Base-by-base conservation (phyloP, 345 rosid genomes). In the Eucalyptus sp. region DNA sequence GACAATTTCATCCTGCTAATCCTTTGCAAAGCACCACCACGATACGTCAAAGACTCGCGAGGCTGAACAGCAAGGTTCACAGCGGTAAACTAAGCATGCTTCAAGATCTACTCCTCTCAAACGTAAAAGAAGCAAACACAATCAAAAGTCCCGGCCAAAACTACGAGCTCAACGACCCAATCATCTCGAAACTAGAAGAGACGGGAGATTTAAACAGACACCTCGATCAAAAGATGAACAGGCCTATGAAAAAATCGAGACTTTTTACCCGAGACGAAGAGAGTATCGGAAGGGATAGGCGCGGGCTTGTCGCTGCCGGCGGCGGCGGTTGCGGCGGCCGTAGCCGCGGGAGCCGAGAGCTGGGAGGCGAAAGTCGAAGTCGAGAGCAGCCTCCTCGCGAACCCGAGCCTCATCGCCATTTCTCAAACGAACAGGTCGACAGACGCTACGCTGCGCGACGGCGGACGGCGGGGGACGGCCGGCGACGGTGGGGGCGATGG, bases 181-280 rank as follows among this genome's bases (percentile, higher is more conserved):
- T 41, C 41, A 41, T 41, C 41, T 41, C 41, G 41, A 41, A 41
- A 41, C 41, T 41, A 41, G 41, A 41, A 41, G 41, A 41, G 41
- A 41, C 41, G 41, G 41, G 41, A 41, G 41, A 41, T 41, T 41
- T 43, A 43, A 43, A 43, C 44, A 43, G 7, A n/a, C 50, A 41
- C 71, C 62, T 18, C 41, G 44, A 48, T 62, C 51, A n/a, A 10
- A 79, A 81, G 50, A n/a, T 41, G 58, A 76, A 86, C 11, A 86
- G 37, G 17, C 66, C 51, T 6, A 29, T 48, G 2, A 44, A 31
- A 87, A 27, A 80, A 25, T 14, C 16, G 50, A 62, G 66, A 68
- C 6, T 27, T 22, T 41, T 8, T 89, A 89, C 91, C 91, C 37
- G 91, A 90, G 41, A 90, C 90, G n/a, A 90, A 90, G 88, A 90